phyloP scores from a whole-genome alignment of 129 eudicot species.

The Flaveria ramosissima region DNA sequence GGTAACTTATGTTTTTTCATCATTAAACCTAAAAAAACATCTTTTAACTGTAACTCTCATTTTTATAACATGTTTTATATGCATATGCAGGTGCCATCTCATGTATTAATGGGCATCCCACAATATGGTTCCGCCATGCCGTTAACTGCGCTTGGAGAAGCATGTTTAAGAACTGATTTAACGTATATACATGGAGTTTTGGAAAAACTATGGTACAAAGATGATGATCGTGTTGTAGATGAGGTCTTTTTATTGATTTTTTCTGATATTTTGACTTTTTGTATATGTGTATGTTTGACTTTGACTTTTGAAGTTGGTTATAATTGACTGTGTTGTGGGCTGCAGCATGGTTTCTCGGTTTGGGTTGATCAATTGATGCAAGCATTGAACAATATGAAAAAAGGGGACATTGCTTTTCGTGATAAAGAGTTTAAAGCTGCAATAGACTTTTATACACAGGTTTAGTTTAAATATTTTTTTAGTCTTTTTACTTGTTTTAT shows the following conservation, averaged over 20 bases:
- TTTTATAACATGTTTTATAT: not conserved
- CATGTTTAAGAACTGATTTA: slow-evolving; percentile 82
- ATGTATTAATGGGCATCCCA: slow-evolving; percentile 76
- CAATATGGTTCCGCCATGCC: slow-evolving; percentile 57
- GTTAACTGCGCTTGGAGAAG: slow-evolving; percentile 86
- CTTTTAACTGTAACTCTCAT: not conserved
- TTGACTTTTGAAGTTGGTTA: slow-evolving; percentile 3
- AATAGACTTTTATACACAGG: slow-evolving; percentile 80
- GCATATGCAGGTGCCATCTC: slow-evolving; percentile 70
- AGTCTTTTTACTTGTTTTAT: too few species aligned
- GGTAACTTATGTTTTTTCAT: slow-evolving; percentile 34
- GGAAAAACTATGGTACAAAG: slow-evolving; percentile 81
- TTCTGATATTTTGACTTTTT: not conserved
- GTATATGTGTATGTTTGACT: not conserved
- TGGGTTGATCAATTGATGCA: slow-evolving; percentile 88
- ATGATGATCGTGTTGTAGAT: slow-evolving; percentile 89
- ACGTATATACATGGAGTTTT: slow-evolving; percentile 83
- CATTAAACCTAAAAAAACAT: not conserved
- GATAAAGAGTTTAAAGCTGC: slow-evolving; percentile 80
- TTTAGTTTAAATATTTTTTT: not conserved
- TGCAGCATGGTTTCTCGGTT: slow-evolving; percentile 83
- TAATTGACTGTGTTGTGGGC: slow-evolving; percentile 15
- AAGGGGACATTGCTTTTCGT: slow-evolving; percentile 86
- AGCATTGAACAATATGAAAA: slow-evolving; percentile 80
- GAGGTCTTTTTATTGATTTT: slow-evolving; percentile 66